Percentiles rank a stretch among this genome's conserved stretches.
Evolutionary conservation across 257 asterid species (phyloP).

Genomic region (Solanum peruvianum): DNA sequence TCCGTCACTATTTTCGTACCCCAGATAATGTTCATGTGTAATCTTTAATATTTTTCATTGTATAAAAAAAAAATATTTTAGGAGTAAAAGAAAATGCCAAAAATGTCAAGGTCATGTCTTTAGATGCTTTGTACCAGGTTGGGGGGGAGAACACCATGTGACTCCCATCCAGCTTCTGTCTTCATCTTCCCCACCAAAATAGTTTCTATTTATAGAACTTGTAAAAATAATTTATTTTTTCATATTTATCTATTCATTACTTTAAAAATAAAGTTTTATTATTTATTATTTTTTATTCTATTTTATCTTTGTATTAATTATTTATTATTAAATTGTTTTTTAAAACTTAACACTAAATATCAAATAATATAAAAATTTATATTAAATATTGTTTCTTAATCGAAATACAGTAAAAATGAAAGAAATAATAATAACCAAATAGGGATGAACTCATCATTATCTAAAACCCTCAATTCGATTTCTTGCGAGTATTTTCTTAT

Average conservation of each 20-base stretch:
- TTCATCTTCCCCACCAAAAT: slow-evolving; percentile 2
- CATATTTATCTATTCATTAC: background rate
- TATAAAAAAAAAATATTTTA: background rate
- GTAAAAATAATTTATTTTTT: background rate
- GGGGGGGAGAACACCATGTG: slow-evolving; percentile 16
- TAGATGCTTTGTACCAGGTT: slow-evolving; percentile 1
- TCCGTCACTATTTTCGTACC: background rate
- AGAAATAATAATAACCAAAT: background rate
- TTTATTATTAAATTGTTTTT: too few species aligned
- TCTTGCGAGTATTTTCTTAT: background rate
- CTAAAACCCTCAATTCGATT: background rate
- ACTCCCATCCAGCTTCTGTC: slow-evolving; percentile 12
- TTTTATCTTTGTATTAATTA: too few species aligned
- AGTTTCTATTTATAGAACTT: slow-evolving; percentile 10
- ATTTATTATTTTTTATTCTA: too few species aligned
- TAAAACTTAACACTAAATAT: too few species aligned
- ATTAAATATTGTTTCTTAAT: too few species aligned
- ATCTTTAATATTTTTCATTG: background rate
- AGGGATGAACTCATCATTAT: background rate
- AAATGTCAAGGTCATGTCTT: background rate
- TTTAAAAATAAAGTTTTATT: too few species aligned
- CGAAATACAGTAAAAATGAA: too few species aligned
- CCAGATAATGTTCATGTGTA: background rate
- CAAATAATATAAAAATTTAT: too few species aligned
- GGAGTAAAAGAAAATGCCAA: background rate